These are phyloP conservation scores for Globisporangium iwayamae DNA, from an alignment of 352 stramenopile genomes.

Conservation along the genomic window DNA sequence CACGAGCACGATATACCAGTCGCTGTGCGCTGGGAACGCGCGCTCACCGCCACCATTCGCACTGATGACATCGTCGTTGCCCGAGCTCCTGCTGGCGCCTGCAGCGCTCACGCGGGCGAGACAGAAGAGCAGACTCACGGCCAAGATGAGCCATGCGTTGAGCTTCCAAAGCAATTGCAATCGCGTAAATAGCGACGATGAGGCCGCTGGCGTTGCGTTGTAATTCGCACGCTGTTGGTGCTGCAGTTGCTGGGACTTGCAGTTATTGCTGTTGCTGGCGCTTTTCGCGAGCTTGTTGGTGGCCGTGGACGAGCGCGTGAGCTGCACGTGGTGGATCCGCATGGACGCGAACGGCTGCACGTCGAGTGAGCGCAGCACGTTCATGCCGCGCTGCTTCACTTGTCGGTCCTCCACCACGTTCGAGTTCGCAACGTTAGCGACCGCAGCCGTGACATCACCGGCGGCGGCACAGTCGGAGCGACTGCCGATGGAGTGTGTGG, in stretches of 20 bases:
- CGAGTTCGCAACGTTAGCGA: neutral
- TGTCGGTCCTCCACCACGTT: neutral
- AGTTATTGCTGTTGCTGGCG: neutral
- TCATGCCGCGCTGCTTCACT: neutral
- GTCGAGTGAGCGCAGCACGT: conserved; percentile 40
- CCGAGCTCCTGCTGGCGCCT: conserved; percentile 1
- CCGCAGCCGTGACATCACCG: neutral
- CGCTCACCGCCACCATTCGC: neutral
- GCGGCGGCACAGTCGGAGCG: neutral
- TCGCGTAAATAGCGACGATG: conserved; percentile 10
- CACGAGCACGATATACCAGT: conserved; percentile 81
- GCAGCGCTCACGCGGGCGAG: neutral
- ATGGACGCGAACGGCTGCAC: conserved; percentile 40
- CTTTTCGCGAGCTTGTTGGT: neutral
- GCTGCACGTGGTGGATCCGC: conserved; percentile 34
- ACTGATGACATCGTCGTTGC: neutral
- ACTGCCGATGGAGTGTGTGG: neutral
- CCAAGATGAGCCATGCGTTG: conserved; percentile 33
- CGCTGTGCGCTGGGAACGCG: conserved; percentile 12
- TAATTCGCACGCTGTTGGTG: neutral
- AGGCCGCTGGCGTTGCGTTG: neutral
- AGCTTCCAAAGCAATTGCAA: conserved; percentile 29
- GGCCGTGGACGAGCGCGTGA: conserved; percentile 5
- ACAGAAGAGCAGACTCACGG: conserved; percentile 24
- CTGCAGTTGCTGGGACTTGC: neutral